Base-by-base conservation (phyloP, 768 basidiomycete genomes). In the Lactifluus hygrophoroides region DNA sequence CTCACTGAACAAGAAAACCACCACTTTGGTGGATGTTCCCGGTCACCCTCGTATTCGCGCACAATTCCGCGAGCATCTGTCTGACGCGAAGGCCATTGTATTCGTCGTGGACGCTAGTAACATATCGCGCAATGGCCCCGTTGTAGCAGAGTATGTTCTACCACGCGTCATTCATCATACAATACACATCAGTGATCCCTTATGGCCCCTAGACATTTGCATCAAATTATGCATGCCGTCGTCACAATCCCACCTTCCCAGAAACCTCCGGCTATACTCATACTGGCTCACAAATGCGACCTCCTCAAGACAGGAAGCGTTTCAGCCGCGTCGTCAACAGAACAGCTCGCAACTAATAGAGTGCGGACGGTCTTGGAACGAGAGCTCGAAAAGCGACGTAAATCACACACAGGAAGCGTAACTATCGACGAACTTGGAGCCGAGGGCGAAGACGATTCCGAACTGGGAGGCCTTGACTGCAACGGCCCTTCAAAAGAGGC, bases 51-150 rank as follows among this genome's bases (percentile, higher is more conserved):
- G 90, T 42, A 78, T 93, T 55, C 73, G 89, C 30, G 80, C 80
- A 65, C 87, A 90, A 65, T 88, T 90, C 67, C 73, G 71, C 48
- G 88, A 90, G 42, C 71, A 85, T 64, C 69, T 93, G 21, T 58
- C 73, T 5, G 76, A 81, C 34, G 80, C 88, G 2, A 85, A 82
- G 64, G 83, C 75, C 3, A 69, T 93, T 28, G 83, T 79, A 5
- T 93, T 93, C 66, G 85, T 91, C 1, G 86, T 91, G 1, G 90
- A 93, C 68, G 78, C 86, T 7, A 87, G 81, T 65, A 87, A 82
- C 0, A 72, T 93, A 27, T 89, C 90, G 28, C 77, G 90, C 51
- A 90, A 86, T 68, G 85, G 83, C 0, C 69, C 85, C 13, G 75
- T 74, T 1, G 87, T 90, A 4, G 90, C 90, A 61, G 90, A 93